Evolutionary conservation across 2,329 filamentous ascomycete species (phyloP), one percentile per base, ranked within the genome.

Genomic region (Lachnum nothofagi): DNA sequence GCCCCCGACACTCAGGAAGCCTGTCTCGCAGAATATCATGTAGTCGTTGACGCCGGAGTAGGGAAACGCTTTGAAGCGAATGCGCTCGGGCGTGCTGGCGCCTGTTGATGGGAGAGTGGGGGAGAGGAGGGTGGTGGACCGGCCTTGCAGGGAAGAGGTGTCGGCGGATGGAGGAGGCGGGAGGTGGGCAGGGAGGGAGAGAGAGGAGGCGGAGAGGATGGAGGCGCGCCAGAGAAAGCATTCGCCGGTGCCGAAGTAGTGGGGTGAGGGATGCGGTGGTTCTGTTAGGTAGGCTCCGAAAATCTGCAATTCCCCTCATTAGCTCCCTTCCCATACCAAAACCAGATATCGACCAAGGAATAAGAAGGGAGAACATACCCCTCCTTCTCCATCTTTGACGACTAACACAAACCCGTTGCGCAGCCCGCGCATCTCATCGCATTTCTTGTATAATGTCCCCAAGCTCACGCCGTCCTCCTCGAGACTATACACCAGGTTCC

Each of bases 11-110:
- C 87, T 93, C 37, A 98, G 69, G 65, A 87, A 97, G 20, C 83
- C 80, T 3, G 81, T 75, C 69, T 97, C 90, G 69, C 91, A 97
- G 62, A 94, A 86, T 58, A 97, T 93, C 73, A 91, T 89, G 66
- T 95, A 98, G 68, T 97, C 93, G 67, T 98, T 97, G 34, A 95
- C 80, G 4, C 93, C 93, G 48, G 87, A 94, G 64, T 96, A 97
- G 0, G 91, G 91, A 62, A 97, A 98, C 0, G 91, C 91, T 70
- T 95, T 96, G 77, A 98, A 98, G 17, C 93, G 83, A 58, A 97
- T 88, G 22, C 82, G 78, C 53, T 91, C 87, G 4, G 82, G 79
- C 3, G 82, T 81, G 22, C 75, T 77, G 1, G 77, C 61, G 4
- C 57, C 60, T 6, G 25, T 27, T 27, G 51, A 59, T 68, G 51